phyloP scores from a whole-genome alignment of 139 green algal species.

The Axilococcus clingmanii region DNA sequence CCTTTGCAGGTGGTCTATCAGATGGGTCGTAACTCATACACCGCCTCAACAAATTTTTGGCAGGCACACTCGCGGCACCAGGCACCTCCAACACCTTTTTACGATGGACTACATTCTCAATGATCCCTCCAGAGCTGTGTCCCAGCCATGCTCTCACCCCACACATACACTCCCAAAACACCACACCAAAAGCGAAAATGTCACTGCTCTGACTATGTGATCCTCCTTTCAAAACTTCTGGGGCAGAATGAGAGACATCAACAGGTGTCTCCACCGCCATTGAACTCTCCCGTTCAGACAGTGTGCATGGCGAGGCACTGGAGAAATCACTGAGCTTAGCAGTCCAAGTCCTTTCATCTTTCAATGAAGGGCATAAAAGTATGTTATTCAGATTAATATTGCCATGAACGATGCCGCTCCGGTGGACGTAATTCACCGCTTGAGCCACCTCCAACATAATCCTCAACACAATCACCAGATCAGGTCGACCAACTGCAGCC shows the following conservation, averaged over 20 bases:
- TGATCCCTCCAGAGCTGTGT: too few relatives aligned
- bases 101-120: too few relatives aligned
- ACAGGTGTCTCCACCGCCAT: neutral
- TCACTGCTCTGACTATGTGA: constrained; percentile 18
- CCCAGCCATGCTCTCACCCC: neutral
- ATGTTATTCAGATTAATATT: constrained; percentile 39
- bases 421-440: constrained; percentile 34
- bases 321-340: too few relatives aligned
- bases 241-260: constrained; percentile 1
- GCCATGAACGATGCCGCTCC: constrained; percentile 29
- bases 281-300: neutral
- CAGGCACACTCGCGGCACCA: neutral
- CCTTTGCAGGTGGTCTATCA: neutral
- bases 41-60: neutral
- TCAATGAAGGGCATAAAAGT: too few relatives aligned
- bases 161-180: constrained; percentile 42
- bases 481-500: neutral
- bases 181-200: constrained; percentile 35
- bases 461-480: constrained; percentile 10
- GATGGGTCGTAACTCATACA: neutral
- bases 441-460: constrained; percentile 27
- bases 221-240: constrained; percentile 48
- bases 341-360: too few relatives aligned
- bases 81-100: too few relatives aligned
- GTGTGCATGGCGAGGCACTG: too few relatives aligned